Evolutionary conservation across 2,329 filamentous ascomycete species (phyloP).

Genomic region (Penicillium sp.): DNA sequence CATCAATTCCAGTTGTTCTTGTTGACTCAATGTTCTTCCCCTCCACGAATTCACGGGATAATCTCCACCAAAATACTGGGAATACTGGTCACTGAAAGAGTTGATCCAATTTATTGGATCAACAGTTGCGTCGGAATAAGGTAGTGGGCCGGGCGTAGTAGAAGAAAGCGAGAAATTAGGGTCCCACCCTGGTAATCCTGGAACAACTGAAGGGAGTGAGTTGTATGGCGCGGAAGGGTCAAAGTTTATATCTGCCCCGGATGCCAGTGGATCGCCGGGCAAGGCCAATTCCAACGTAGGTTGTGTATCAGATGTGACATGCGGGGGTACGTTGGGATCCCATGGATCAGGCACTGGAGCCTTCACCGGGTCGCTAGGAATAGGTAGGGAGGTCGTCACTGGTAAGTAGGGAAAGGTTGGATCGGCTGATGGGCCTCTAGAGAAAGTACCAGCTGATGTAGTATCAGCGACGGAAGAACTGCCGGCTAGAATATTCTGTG

Average conservation of each 20-base stretch:
- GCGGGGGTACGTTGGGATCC: conserved; percentile 23
- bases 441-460: conserved; percentile 38
- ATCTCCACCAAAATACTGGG: conserved; percentile 52
- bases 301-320: conserved; percentile 17
- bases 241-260: conserved; percentile 35
- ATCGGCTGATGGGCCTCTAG: conserved; percentile 41
- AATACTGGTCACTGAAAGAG: conserved; percentile 52
- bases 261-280: conserved; percentile 26
- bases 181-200: conserved; percentile 49
- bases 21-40: conserved; percentile 73
- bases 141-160: conserved; percentile 41
- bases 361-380: conserved; percentile 28
- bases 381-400: conserved; percentile 25
- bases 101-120: conserved; percentile 50
- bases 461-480: conserved; percentile 35
- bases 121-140: conserved; percentile 39
- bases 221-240: conserved; percentile 47
- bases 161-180: conserved; percentile 45
- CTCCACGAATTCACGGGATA: conserved; percentile 55
- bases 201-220: conserved; percentile 45
- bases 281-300: conserved; percentile 29
- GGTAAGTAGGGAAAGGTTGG: conserved; percentile 33
- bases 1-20: conserved; percentile 85
- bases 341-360: conserved; percentile 25
- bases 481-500: conserved; percentile 36